These are phyloP conservation scores for Claviceps lovelessii DNA, from an alignment of 2,329 filamentous ascomycete species.

Conservation along the genomic window DNA sequence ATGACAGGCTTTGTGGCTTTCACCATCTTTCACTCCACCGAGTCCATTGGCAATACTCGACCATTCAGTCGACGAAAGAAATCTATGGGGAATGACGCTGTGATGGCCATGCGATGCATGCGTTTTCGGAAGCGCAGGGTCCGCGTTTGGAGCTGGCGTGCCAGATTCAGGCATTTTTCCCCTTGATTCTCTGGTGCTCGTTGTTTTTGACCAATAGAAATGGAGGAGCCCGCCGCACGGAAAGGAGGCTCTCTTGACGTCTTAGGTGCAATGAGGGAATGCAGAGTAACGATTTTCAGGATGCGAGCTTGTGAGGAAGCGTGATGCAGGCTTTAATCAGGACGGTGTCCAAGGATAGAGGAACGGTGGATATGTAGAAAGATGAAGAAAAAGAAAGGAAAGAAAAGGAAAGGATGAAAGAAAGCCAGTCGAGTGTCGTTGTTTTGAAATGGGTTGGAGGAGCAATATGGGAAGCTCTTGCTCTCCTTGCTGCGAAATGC, in stretches of 20 bases:
- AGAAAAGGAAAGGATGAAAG: too few species aligned
- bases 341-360: not conserved
- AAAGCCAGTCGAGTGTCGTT: not conserved
- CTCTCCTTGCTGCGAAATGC: not conserved
- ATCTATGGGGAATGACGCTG: constrained; percentile 19
- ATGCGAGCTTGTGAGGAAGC: not conserved
- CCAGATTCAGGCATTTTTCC: not conserved
- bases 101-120: constrained; percentile 7
- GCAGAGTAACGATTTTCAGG: not conserved
- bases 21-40: constrained; percentile 31
- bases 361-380: not conserved
- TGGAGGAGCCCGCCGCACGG: not conserved
- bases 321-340: not conserved
- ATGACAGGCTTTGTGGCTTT: constrained; percentile 27
- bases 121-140: not conserved
- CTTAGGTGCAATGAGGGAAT: not conserved
- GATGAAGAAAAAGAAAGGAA: not conserved
- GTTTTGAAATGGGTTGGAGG: not conserved
- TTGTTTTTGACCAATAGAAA: not conserved
- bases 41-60: constrained; percentile 31
- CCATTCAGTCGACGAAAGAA: constrained; percentile 31
- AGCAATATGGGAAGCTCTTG: not conserved
- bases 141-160: not conserved
- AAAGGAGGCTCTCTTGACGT: not conserved
- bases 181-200: not conserved